Base-by-base conservation (phyloP, 306 rosid species). In the Vigna mungo region DNA sequence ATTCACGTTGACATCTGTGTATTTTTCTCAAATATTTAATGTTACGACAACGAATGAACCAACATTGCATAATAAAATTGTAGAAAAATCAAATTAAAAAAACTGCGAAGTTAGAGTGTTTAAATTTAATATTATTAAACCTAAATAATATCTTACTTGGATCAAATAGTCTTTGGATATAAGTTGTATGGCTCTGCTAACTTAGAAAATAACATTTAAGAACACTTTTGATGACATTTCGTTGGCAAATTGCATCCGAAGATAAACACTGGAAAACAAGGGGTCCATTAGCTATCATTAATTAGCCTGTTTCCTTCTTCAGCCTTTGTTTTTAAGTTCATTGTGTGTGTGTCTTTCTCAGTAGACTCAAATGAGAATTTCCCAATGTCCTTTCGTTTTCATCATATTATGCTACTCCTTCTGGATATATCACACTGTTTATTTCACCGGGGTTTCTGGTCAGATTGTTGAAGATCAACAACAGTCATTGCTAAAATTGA, bases 321-420 rank as follows among this genome's bases (percentile, higher is more conserved):
- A 20, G 18, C 25, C 16, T 37, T 60, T 4, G 49, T 15, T 51
- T 69, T 64, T 34, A 1, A 8, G 49, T 37, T 64, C 52, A 39
- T 14, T 17, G 60, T 37, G 66, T 30, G 36, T 30, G 25, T 62
- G 32, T 2, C 37, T 16, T 18, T 46, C 20, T 2, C 37, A 34
- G 41, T 25, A 65, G 6, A 64, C 21, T 63, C 48, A 74, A 52
- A 76, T 82, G 86, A 78, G 43, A 56, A 67, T 49, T 58, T 48
- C 48, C 43, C 25, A 47, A 6, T 20, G 36, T 65, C 13, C 78
- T 14, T 78, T 70, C 68, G 15, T 72, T 78, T 48, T 46, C 72
- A 37, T 83, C 71, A 30, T 78, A 3, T 41, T 78, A 67, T 83
- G 23, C 51, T 78, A 18, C 60, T 68, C 59, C 49, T 75, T 12